These are phyloP conservation scores for Cyberlindnera americana DNA, from an alignment of 805 yeast species.

Conservation along the genomic window DNA sequence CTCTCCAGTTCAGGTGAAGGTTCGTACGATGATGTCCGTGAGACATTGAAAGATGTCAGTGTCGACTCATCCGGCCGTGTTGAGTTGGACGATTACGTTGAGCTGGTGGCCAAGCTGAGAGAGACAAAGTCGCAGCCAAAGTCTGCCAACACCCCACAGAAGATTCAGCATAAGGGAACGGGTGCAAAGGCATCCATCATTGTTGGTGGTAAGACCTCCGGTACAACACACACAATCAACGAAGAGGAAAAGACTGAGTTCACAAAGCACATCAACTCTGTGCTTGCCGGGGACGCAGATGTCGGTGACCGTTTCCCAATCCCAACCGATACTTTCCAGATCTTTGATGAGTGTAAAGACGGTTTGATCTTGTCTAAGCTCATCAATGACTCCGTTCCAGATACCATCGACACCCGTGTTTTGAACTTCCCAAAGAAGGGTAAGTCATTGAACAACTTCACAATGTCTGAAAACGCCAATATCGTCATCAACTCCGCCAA, in stretches of 20 bases:
- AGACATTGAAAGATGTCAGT: constrained; percentile 82
- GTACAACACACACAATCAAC: constrained; percentile 93
- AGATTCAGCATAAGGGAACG: constrained; percentile 45
- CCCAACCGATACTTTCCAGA: constrained; percentile 90
- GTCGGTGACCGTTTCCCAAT: constrained; percentile 85
- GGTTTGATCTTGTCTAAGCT: constrained; percentile 90
- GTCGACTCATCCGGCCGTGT: constrained; percentile 98
- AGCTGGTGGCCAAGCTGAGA: constrained; percentile 74
- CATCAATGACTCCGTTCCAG: constrained; percentile 96
- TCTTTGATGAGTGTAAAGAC: constrained; percentile 95
- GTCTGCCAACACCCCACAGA: constrained; percentile 30
- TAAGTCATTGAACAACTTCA: constrained; percentile 84
- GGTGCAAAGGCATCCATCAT: constrained; percentile 72
- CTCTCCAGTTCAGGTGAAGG: constrained; percentile 76
- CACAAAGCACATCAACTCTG: constrained; percentile 92
- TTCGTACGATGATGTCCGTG: constrained; percentile 89
- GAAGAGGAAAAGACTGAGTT: constrained; percentile 96
- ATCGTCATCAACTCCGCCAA: constrained; percentile 97
- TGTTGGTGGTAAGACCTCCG: constrained; percentile 81
- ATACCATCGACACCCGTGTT: constrained; percentile 97
- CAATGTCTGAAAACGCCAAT: constrained; percentile 95
- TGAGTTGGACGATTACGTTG: constrained; percentile 92
- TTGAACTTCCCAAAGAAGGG: constrained; percentile 81
- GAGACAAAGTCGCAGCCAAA: constrained; percentile 40
- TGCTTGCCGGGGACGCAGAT: constrained; percentile 82